A percentile compares a stretch with the other conserved stretches of the same genome.
Conservation (phyloP, 495 filamentous ascomycete species). For the Penicillium psychrofluorescens region DNA sequence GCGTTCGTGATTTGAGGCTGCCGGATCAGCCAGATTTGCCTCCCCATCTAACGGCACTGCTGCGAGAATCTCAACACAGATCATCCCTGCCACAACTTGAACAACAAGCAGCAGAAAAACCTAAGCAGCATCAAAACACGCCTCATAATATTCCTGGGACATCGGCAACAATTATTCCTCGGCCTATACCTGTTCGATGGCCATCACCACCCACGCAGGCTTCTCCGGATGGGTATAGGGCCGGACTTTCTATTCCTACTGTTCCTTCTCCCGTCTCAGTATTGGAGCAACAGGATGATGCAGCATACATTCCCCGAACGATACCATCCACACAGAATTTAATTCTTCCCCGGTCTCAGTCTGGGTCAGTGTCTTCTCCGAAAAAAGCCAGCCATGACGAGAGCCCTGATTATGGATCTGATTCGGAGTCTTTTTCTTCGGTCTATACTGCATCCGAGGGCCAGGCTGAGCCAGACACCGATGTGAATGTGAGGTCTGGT, state of each 20-base stretch:
- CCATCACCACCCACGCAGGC: neutral
- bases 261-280: too few relatives aligned
- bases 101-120: too few relatives aligned
- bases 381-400: too few relatives aligned
- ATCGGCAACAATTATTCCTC: conserved; percentile 1
- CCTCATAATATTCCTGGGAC: neutral
- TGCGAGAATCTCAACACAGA: too few relatives aligned
- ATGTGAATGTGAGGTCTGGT: neutral
- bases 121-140: too few relatives aligned
- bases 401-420: conserved; percentile 1
- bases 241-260: neutral
- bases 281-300: neutral
- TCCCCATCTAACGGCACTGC: too few relatives aligned
- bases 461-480: neutral
- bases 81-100: too few relatives aligned
- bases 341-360: neutral
- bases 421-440: conserved; percentile 11
- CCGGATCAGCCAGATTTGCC: too few relatives aligned
- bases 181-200: neutral
- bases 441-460: conserved; percentile 19
- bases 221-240: too few relatives aligned
- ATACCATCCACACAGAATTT: neutral
- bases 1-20: too few relatives aligned
- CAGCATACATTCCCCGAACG: neutral
- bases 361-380: neutral